These are phyloP conservation scores for Chalciporus piperatus DNA, from an alignment of 768 basidiomycete genomes.

Conservation along the genomic window DNA sequence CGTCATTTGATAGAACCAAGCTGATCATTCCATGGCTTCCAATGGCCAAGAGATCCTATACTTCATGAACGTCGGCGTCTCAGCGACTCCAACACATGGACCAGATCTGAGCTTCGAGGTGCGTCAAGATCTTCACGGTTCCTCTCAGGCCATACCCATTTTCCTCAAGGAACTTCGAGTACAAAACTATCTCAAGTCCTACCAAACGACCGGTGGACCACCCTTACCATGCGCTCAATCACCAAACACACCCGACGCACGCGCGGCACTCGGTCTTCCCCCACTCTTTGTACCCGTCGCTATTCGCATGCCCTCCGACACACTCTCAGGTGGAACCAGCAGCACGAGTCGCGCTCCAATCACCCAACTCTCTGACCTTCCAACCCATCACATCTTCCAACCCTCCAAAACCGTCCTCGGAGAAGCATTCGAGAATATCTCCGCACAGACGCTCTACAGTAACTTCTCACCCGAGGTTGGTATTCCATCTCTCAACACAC, in stretches of 20 bases:
- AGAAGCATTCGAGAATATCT: constrained; percentile 39
- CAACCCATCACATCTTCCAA: constrained; percentile 25
- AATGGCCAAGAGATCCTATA: constrained; percentile 17
- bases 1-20: background rate
- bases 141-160: background rate
- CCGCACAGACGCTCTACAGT: constrained; percentile 34
- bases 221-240: constrained; percentile 48
- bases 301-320: constrained; percentile 14
- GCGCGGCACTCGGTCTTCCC: constrained; percentile 45
- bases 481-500: constrained; percentile 5
- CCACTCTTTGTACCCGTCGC: constrained; percentile 49
- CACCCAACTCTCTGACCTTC: constrained; percentile 16
- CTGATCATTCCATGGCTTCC: constrained; percentile 7
- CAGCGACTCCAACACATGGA: constrained; percentile 3
- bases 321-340: background rate
- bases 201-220: constrained; percentile 42
- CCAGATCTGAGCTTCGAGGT: constrained; percentile 31
- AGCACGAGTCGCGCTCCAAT: background rate
- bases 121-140: background rate
- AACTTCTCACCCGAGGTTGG: constrained; percentile 44
- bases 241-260: constrained; percentile 44
- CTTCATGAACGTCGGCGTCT: constrained; percentile 29
- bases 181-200: constrained; percentile 53
- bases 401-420: constrained; percentile 17
- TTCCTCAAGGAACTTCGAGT: constrained; percentile 49